Evolutionary conservation across 345 rosid genomes (phyloP), one percentile per base, ranked within the genome.

Genomic region (Sisymbrium irio): DNA sequence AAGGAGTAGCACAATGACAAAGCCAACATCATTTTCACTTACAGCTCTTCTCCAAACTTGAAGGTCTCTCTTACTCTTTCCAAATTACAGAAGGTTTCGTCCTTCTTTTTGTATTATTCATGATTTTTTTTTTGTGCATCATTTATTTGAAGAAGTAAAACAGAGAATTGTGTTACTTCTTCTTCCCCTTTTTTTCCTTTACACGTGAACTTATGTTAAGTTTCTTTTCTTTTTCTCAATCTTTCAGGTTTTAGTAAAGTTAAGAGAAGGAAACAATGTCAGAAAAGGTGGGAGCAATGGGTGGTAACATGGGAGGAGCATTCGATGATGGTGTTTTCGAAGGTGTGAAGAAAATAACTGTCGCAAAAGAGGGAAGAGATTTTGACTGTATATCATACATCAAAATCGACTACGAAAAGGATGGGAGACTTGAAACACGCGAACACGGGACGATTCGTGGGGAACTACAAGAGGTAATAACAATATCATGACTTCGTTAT

Each of bases 321-420:
- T 74, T 60, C 2, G 73, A 74, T 19, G 73, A 74, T 36, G 78
- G 73, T 17, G 54, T n/a, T 46, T 58, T 65, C 8, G 72, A 74
- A 1, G 8, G 20, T 42, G 66, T 53, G 58, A 53, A 53, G 37
- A 54, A 30, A 54, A 9, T 54, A 28, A 15, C 7, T 7, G 37
- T 54, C 1, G 60, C 18, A n/a, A 9, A 1, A 28, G 60, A 28
- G 17, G 60, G 15, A 7, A 7, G 60, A 28, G 39, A 14, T 3
- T 28, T 32, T 14, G 13, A 46, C 9, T 46, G 35, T 32, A 6
- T 32, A 32, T 32, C 35, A 7, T 32, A 32, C 1, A 32, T 32
- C 35, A 32, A 32, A 2, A 32, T 32, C 35, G 35, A 32, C 6
- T 32, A 54, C 37, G 60, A 28, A 14, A 54, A 28, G 60, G 12